Percentiles rank a stretch among this genome's conserved stretches.
These are phyloP conservation scores for Malassezia vespertilionis DNA, from an alignment of 1,284 basidiomycete species.

Conservation along the genomic window DNA sequence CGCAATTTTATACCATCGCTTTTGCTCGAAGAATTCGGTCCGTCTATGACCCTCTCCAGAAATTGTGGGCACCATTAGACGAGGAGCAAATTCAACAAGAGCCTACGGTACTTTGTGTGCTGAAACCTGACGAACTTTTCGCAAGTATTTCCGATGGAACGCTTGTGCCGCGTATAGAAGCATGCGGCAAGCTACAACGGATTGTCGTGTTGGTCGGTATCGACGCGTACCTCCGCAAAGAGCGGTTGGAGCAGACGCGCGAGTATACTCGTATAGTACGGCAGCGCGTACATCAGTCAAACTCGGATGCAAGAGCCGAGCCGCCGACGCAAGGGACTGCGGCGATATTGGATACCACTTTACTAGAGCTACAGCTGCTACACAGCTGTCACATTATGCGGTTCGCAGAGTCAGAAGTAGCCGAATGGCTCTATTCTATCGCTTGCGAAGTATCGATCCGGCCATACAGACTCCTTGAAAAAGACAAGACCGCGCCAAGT, in stretches of 20 bases:
- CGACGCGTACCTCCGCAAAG: no score
- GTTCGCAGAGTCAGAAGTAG: background rate
- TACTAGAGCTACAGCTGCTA: slow-evolving; percentile 7
- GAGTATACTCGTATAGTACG: no score
- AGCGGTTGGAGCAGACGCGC: no score
- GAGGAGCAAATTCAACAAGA: slow-evolving; percentile 9
- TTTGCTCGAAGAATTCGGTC: slow-evolving; percentile 15
- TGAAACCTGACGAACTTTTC: background rate
- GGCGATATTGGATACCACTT: background rate
- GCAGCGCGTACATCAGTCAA: no score
- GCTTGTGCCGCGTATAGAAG: background rate
- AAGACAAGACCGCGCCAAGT: background rate
- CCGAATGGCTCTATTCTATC: slow-evolving; percentile 9
- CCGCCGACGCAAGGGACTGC: background rate
- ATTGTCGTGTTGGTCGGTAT: no score
- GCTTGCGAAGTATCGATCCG: slow-evolving; percentile 14
- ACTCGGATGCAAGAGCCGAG: no score
- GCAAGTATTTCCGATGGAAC: background rate
- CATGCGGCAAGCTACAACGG: no score
- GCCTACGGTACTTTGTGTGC: background rate
- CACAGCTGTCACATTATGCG: slow-evolving; percentile 10
- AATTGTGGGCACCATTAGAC: slow-evolving; percentile 12
- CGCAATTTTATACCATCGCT: background rate
- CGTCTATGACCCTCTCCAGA: slow-evolving; percentile 7
- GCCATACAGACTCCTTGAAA: slow-evolving; percentile 12